These are phyloP conservation scores for Epichloe elymi DNA, from an alignment of 2,329 filamentous ascomycete species.

Conservation along the genomic window DNA sequence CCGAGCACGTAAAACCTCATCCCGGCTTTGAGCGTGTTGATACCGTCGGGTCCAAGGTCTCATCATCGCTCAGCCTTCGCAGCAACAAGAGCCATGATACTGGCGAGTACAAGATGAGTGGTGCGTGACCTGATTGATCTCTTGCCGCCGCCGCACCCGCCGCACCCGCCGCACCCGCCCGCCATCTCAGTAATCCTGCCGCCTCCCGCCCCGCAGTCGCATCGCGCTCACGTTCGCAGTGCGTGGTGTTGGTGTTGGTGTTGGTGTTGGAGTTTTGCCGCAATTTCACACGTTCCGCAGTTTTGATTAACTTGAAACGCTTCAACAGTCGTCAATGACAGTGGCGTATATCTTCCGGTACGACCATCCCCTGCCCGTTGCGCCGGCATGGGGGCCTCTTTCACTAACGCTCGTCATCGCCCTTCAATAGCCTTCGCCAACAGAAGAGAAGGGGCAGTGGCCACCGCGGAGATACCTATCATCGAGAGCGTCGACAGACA, in stretches of 20 bases:
- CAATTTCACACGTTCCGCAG: slow-evolving; percentile 9
- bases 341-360: slow-evolving; percentile 87
- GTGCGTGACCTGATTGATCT: slow-evolving; percentile 33
- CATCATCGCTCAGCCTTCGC: slow-evolving; percentile 48
- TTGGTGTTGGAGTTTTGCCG: slow-evolving; percentile 5
- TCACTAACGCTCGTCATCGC: slow-evolving; percentile 4
- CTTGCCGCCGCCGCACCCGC: slow-evolving; percentile 2
- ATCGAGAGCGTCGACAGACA: slow-evolving; percentile 41
- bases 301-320: background rate
- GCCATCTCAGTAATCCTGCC: too few species aligned
- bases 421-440: slow-evolving; percentile 59
- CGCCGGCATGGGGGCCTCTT: background rate
- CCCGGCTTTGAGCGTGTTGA: slow-evolving; percentile 48
- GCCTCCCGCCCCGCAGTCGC: background rate
- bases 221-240: background rate
- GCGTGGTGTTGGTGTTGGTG: background rate
- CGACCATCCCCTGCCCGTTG: background rate
- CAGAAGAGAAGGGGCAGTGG: slow-evolving; percentile 76
- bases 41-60: slow-evolving; percentile 48
- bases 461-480: slow-evolving; percentile 35
- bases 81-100: slow-evolving; percentile 49
- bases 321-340: slow-evolving; percentile 77
- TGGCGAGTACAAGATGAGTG: slow-evolving; percentile 69
- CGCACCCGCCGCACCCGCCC: slow-evolving; percentile 2
- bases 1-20: slow-evolving; percentile 20